Evolutionary conservation across 1,139 yeast species (phyloP), one percentile per base, ranked within the genome.

Genomic region (Taiozyma sp.): DNA sequence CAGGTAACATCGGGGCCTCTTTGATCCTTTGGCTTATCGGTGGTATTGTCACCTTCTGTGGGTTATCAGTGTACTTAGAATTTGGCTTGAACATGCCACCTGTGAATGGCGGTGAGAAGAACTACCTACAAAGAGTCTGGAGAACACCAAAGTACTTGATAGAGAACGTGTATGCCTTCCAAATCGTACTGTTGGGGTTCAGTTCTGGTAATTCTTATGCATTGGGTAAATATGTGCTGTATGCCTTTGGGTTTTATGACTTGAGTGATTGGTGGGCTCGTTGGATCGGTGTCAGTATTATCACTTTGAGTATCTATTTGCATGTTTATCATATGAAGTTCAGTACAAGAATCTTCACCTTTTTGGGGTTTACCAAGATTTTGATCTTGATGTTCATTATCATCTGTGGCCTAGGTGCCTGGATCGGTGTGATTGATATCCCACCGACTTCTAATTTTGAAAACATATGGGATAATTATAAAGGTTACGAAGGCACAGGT

Each of bases 131-230:
- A 42, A 61, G 79, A 45, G 74, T 74, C 0, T 75, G 57, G 55
- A 50, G 46, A 39, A 48, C 32, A 8, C 62, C 62, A 2, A 49
- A 45, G 22, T 55, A 56, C 14, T 43, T 59, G 10, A 49, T 70
- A 54, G 61, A 55, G 29, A 53, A 76, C 54, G 65, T 74, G 1
- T 76, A 76, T 57, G 71, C 80, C 8, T 75, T 76, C 51, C 76
- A 73, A 50, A 75, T 76, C 51, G 79, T 76, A 6, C 52, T 75
- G 14, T 61, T 76, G 13, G 81, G 81, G 1, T 76, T 76, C 56
- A 73, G 78, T 55, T 72, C 79, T 1, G 81, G 80, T 2, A 76
- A 76, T 54, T 71, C 79, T 9, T 76, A 70, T 63, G 80, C 81
- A 0, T 75, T 76, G 61, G 81, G 81, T 6, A 74, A 75, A 57